Evolutionary conservation across 345 rosid species (phyloP), one percentile per base, ranked within the genome.

Genomic region (Gossypium sturtianum): DNA sequence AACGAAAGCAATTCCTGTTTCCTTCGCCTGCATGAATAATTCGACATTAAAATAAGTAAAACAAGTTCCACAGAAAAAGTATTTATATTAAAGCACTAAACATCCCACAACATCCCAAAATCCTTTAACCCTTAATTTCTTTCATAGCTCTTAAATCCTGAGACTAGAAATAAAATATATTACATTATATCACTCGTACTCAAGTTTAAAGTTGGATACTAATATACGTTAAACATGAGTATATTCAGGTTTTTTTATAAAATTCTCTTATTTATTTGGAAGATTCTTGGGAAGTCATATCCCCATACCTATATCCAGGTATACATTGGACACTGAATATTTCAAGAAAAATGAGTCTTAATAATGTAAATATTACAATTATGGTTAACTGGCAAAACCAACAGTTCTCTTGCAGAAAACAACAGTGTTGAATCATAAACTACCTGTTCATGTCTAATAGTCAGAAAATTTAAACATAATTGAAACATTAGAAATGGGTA

Each of bases 1-100:
- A 84, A 78, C 12, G 89, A 81, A 79, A 83, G 72, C 61, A 94
- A 81, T 86, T 94, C 97, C 82, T 89, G 87, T 80, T 82, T 92
- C 86, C 79, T 89, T 76, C 85, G 71, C 87, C 97, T 94, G 81
- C 71, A 79, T 52, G 72, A 17, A 62, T 51, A 38, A 57, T 53
- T 49, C 20, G 43, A 75, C 17, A 66, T 71, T 48, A 75, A 53
- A 79, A 66, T 49, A 56, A 20, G 11, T 48, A 70, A 47, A 66
- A 62, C 2, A 38, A 38, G 12, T 15, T 44, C 61, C 53, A 64
- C 51, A 56, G 62, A 72, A 2, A 64, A 68, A 25, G 41, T 79
- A 41, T 4, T 61, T 47, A 41, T 71, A 19, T 53, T 74, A 45
- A 25, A 23, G 44, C 58, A 61, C 49, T 19, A 59, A 70, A 51